A percentile compares a stretch with the other conserved stretches of the same genome.
Conservation (phyloP, 2,329 filamentous ascomycete genomes). For the Beauveria sp. region DNA sequence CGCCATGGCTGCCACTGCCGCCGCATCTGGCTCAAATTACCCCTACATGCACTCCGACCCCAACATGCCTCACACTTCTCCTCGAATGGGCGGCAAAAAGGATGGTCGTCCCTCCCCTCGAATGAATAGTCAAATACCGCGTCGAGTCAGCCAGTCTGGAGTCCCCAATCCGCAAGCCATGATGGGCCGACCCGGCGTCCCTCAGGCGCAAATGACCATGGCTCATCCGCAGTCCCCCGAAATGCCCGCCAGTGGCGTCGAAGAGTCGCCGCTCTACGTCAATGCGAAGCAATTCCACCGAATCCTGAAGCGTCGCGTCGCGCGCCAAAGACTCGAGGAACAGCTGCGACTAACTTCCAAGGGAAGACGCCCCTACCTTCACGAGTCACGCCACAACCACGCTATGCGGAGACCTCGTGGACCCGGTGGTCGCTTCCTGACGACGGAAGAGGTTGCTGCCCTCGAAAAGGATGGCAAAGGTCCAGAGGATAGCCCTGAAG, state of each 20-base stretch:
- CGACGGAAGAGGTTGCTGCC: slow-evolving; percentile 87
- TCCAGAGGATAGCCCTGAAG: slow-evolving; percentile 21
- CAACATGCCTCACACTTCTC: slow-evolving; percentile 63
- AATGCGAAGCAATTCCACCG: slow-evolving; percentile 99
- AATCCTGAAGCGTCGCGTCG: slow-evolving; percentile 88
- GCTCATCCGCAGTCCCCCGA: slow-evolving; percentile 71
- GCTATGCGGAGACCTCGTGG: slow-evolving; percentile 93
- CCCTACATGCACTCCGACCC: slow-evolving; percentile 67
- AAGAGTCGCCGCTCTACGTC: slow-evolving; percentile 93
- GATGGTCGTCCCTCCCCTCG: slow-evolving; percentile 72
- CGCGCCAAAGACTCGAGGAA: slow-evolving; percentile 88
- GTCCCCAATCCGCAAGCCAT: slow-evolving; percentile 67
- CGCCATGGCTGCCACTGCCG: slow-evolving; percentile 85
- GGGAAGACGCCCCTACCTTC: slow-evolving; percentile 90
- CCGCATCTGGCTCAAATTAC: slow-evolving; percentile 74
- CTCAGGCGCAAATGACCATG: slow-evolving; percentile 56
- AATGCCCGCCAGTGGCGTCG: slow-evolving; percentile 61
- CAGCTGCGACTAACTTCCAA: slow-evolving; percentile 87
- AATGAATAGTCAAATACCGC: slow-evolving; percentile 56
- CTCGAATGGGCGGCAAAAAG: slow-evolving; percentile 64
- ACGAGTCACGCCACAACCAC: slow-evolving; percentile 96
- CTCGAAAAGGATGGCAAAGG: slow-evolving; percentile 62
- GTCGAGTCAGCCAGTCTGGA: slow-evolving; percentile 70
- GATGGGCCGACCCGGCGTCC: slow-evolving; percentile 58
- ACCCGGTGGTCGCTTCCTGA: slow-evolving; percentile 90